Evolutionary conservation across 768 basidiomycete species (phyloP), one percentile per base, ranked within the genome.

Genomic region (Phanerochaete carnosa): DNA sequence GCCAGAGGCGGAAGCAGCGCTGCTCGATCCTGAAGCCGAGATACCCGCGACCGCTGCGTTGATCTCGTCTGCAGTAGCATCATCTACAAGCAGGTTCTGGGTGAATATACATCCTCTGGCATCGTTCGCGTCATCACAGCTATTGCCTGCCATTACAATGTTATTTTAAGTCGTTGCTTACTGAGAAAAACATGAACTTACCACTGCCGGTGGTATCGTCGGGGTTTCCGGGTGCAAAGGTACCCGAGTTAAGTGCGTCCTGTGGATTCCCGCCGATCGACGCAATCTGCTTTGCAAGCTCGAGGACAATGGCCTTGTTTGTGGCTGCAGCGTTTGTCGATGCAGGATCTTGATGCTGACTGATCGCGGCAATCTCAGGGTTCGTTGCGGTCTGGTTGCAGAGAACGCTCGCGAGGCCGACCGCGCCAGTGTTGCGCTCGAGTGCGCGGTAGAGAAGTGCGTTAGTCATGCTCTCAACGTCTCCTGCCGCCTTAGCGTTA

Each of bases 321-420:
- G 76, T 72, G 1, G 81, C 77, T 12, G 83, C 82, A 12, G 87
- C 87, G 64, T 77, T 77, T 15, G 72, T 25, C 0, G 84, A 86
- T 25, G 87, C 87, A 39, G 87, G 85, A 64, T 88, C 87, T 79
- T 84, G 66, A 69, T 88, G 85, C 69, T 86, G 86, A 45, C 76
- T 72, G 61, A 88, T 79, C 35, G 85, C 86, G 29, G 83, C 85
- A 65, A 88, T 83, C 71, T 88, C 86, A 19, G 86, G 80, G 73
- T 88, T 88, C 47, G 76, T 77, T 6, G 86, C 83, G 33, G 75
- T 77, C 72, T 78, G 75, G 0, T 78, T 86, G 75, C 86, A 88
- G n/a, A 75, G 63, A 15, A 69, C 76, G 29, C 78, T 77, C 25
- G 71, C 70, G 1, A 70, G 70, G n/a, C 84, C 84, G 58, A 86